Conservation (phyloP, 1,284 basidiomycete species). For the Hemileia vastatrix region DNA sequence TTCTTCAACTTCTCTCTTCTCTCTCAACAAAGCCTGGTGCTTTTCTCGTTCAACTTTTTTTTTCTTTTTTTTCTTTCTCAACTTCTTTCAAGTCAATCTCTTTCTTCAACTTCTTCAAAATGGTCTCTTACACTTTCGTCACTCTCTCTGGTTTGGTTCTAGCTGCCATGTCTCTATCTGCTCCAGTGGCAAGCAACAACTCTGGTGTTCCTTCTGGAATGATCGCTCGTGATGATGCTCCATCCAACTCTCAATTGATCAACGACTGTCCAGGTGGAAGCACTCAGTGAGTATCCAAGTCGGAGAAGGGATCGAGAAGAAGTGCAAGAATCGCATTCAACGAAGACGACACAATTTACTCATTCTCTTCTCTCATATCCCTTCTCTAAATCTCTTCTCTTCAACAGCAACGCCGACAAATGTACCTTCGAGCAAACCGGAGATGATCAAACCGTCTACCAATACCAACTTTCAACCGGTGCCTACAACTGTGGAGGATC, state of each 20-base stretch:
- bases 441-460: neutral
- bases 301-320: neutral
- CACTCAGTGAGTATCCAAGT: neutral
- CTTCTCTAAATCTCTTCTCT: neutral
- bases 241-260: neutral
- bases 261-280: neutral
- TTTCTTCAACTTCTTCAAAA: neutral
- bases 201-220: neutral
- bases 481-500: neutral
- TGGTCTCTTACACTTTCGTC: neutral
- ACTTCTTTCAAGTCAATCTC: too few species aligned
- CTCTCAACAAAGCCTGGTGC: neutral
- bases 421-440: neutral
- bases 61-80: too few species aligned
- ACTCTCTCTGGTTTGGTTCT: neutral
- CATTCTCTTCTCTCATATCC: neutral
- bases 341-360: neutral
- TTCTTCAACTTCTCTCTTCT: too few species aligned
- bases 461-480: neutral
- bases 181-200: neutral
- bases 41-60: too few species aligned
- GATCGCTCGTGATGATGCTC: neutral
- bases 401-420: neutral
- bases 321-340: neutral
- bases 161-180: neutral